Evolutionary conservation across 352 stramenopile species (phyloP).

Genomic region (Pythium rishiriense): DNA sequence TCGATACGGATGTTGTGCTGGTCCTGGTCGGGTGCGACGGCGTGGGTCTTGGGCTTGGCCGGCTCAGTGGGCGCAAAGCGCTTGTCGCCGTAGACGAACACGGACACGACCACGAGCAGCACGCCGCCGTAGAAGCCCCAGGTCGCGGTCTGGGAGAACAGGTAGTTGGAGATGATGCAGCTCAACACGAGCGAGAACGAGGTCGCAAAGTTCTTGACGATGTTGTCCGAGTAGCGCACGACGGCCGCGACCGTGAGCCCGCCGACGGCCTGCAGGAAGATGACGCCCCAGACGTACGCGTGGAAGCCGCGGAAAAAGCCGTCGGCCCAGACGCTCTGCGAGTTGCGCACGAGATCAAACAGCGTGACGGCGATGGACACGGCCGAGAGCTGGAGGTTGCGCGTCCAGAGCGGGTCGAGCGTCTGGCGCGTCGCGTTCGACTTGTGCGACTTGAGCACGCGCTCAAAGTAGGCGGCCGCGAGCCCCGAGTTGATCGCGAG

Average conservation of each 20-base stretch:
- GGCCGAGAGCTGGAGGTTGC: conserved; percentile 83
- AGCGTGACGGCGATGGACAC: conserved; percentile 77
- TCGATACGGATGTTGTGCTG: conserved; percentile 63
- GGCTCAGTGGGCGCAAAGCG: conserved; percentile 52
- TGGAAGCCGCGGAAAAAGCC: conserved; percentile 87
- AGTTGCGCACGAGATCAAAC: conserved; percentile 72
- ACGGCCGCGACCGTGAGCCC: conserved; percentile 84
- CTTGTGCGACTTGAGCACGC: conserved; percentile 88
- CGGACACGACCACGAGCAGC: conserved; percentile 70
- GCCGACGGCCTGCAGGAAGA: conserved; percentile 81
- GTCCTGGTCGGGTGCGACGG: conserved; percentile 27
- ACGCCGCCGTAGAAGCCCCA: conserved; percentile 81
- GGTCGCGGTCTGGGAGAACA: conserved; percentile 75
- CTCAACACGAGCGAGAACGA: conserved; percentile 88
- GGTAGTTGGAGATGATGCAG: conserved; percentile 90
- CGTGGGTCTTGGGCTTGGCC: conserved; percentile 29
- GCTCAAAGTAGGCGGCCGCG: conserved; percentile 84
- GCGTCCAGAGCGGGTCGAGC: conserved; percentile 82
- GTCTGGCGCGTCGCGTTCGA: conserved; percentile 67
- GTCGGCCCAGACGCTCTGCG: conserved; percentile 53
- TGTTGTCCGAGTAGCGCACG: conserved; percentile 89
- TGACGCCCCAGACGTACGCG: conserved; percentile 65
- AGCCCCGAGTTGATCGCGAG: conserved; percentile 87
- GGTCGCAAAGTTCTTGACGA: conserved; percentile 90
- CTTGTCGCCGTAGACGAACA: conserved; percentile 88